A percentile compares a stretch with the other conserved stretches of the same genome.
Conservation (phyloP, 495 filamentous ascomycete species). For the Xylaria curta region DNA sequence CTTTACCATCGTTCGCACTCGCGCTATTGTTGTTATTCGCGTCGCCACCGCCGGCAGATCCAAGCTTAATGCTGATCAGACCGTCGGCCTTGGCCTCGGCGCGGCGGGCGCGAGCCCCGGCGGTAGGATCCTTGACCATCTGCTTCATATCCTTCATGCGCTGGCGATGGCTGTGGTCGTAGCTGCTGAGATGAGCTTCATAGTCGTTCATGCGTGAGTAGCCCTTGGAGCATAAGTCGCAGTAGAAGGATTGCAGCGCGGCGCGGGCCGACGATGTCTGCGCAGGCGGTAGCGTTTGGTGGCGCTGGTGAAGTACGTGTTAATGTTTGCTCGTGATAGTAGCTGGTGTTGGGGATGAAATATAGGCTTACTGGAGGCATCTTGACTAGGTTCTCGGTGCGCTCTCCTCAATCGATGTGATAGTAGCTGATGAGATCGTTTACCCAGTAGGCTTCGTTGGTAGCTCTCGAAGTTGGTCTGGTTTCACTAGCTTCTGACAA, state of each 20-base stretch:
- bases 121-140: slow-evolving; percentile 64
- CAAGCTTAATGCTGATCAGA: slow-evolving; percentile 64
- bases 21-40: slow-evolving; percentile 14
- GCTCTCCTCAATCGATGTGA: background rate
- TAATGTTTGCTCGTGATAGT: background rate
- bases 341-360: background rate
- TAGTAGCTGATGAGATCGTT: background rate
- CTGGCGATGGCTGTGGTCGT: slow-evolving; percentile 74
- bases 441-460: background rate
- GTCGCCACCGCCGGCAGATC: slow-evolving; percentile 29
- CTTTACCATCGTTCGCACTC: slow-evolving; percentile 24
- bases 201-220: slow-evolving; percentile 75
- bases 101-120: slow-evolving; percentile 66
- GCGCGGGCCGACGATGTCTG: slow-evolving; percentile 87
- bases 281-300: slow-evolving; percentile 59
- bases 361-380: slow-evolving; percentile 54
- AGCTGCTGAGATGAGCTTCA: slow-evolving; percentile 71
- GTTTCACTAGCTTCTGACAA: background rate
- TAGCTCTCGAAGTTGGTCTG: background rate
- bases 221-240: slow-evolving; percentile 72
- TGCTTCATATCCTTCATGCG: slow-evolving; percentile 72
- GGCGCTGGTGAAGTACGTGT: slow-evolving; percentile 41
- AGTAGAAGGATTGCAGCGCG: slow-evolving; percentile 89
- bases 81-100: slow-evolving; percentile 75
- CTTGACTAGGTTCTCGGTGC: slow-evolving; percentile 20